phyloP scores from a whole-genome alignment of 1,284 basidiomycete genomes.

The Tylopilus sp. region DNA sequence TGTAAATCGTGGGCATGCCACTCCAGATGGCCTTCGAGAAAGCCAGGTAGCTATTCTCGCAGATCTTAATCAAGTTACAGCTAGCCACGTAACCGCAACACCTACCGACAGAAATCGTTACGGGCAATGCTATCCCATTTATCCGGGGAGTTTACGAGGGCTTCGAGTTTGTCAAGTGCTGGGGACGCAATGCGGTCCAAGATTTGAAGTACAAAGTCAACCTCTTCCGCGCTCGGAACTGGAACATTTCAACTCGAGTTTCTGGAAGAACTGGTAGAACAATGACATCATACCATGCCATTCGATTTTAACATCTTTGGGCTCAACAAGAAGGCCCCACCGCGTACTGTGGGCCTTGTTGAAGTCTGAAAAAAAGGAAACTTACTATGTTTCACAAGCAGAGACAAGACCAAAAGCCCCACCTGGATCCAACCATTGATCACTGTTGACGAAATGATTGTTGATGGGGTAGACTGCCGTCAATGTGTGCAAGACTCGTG shows the following conservation, averaged over 20 bases:
- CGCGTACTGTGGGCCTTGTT: slow-evolving; percentile 66
- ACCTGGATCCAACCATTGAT: slow-evolving; percentile 80
- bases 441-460: slow-evolving; percentile 76
- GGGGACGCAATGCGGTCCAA: slow-evolving; percentile 62
- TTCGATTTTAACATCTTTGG: slow-evolving; percentile 75
- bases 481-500: slow-evolving; percentile 73
- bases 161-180: slow-evolving; percentile 64
- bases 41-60: slow-evolving; percentile 50
- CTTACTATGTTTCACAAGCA: neutral
- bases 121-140: slow-evolving; percentile 71
- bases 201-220: slow-evolving; percentile 65
- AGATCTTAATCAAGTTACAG: slow-evolving; percentile 3
- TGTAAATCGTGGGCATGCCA: slow-evolving; percentile 64
- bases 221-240: slow-evolving; percentile 69
- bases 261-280: neutral
- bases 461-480: slow-evolving; percentile 78
- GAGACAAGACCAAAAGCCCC: slow-evolving; percentile 18
- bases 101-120: slow-evolving; percentile 90
- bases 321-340: slow-evolving; percentile 83
- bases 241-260: slow-evolving; percentile 30
- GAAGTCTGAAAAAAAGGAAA: slow-evolving; percentile 49
- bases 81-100: slow-evolving; percentile 4
- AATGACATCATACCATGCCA: slow-evolving; percentile 70
- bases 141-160: slow-evolving; percentile 51
- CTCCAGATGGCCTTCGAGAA: slow-evolving; percentile 64